Base-by-base conservation (phyloP, 768 basidiomycete species). In the Kwoniella pini region DNA sequence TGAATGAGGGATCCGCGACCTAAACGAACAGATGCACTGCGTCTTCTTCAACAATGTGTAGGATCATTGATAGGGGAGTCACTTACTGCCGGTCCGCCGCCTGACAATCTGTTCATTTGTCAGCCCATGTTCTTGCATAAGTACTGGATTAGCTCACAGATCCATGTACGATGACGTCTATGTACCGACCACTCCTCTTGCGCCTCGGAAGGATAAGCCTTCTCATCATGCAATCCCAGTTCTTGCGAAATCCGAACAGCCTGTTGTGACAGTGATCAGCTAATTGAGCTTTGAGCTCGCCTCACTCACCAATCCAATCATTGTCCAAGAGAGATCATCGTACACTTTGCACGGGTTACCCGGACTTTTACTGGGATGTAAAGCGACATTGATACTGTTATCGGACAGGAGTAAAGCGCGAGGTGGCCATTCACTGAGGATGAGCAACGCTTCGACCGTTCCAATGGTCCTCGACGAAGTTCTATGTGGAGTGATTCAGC, bases 291-390 rank as follows among this genome's bases (percentile, higher is more conserved):
- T 22, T 46, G 42, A 21, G 19, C n/a, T 43, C 10, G 13, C 4
- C 27, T 13, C 22, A 46, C 48, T 17, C n/a, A 50, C 48, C 48
- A 50, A 33, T 33, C 48, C 48, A 19, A 50, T 31, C 48, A 50
- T 50, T 15, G 48, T 50, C 48, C 48, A 50, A 3, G 48, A 50
- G 11, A 50, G n/a, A 36, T 50, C 48, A 50, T 50, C 48, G n/a
- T 50, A 50, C 17, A 50, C 48, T n/a, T 50, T 50, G 19, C 48
- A 50, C 15, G 48, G 48, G 19, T 50, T 50, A 5, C n/a, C 48
- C 11, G 48, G 48, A n/a, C 28, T 12, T 31, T 28, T 27, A 21
- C 24, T 13, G 7, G 19, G 31, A 30, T 30, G 30, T 11, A 30
- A 24, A 6, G 26, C 48, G 9, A 46, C 44, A 10, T 46, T 46